Evolutionary conservation across 2,329 filamentous ascomycete species (phyloP), one percentile per base, ranked within the genome.

Genomic region (Sporothrix brasiliensis): DNA sequence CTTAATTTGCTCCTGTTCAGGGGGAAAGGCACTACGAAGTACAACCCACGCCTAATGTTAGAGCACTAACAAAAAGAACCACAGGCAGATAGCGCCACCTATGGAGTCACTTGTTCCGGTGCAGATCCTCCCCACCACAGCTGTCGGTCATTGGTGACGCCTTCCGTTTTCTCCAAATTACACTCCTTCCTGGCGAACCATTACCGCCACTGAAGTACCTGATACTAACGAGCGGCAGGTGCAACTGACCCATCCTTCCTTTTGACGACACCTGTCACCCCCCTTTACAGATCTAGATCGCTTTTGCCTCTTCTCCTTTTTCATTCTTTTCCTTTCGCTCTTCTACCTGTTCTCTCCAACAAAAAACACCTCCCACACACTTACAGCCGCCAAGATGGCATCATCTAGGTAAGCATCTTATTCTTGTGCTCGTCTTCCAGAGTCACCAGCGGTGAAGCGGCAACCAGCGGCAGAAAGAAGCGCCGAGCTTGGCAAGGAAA

Each of bases 391-490:
- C 66, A 71, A 50, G 52, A 74, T 74, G 73, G 73, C 73, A 70
- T 74, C 73, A 52, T 73, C 73, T 68, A 72, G 72, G 72, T 73
- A 68, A 61, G 72, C 9, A 41, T 69, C 39, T 11, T 10, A 6
- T 52, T 10, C 13, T 52, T 30, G 49, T 11, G 19, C 14, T 68
- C 19, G n/a, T 4, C 16, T 24, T 27, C 53, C 16, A 24, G 39
- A 50, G 7, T 1, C 44, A 24, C 16, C 58, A 14, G 19, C 30
- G 56, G 30, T n/a, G 13, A 21, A 49, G 58, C 50, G 67, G 39
- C 44, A 54, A 63, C 58, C 69, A 70, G 50, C 52, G 47, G 50
- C 49, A 52, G 56, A 11, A 10, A n/a, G 39, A 30, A 49, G 21
- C 21, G 56, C 56, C 19, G 2, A 49, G 54, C 67, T 61, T 69